These are phyloP conservation scores for Geosmithia flava DNA, from an alignment of 2,329 filamentous ascomycete species.

Conservation along the genomic window DNA sequence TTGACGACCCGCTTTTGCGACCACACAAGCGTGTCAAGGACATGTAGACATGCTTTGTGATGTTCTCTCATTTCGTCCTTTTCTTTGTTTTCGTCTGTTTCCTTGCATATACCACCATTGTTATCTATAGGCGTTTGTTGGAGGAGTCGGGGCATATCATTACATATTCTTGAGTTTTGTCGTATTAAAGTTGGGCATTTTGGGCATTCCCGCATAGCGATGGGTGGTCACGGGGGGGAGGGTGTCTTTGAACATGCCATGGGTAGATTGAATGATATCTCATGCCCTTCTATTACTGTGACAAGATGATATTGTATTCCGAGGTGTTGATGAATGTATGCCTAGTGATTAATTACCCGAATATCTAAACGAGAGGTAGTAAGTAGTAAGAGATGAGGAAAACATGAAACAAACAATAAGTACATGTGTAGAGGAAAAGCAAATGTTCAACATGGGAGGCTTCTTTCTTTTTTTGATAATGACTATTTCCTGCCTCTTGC, in stretches of 20 bases:
- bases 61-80: background rate
- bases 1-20: slow-evolving; percentile 59
- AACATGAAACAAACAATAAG: background rate
- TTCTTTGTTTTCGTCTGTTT: background rate
- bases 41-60: background rate
- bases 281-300: background rate
- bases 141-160: background rate
- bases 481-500: background rate
- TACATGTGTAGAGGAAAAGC: background rate
- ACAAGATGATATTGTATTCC: background rate
- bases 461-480: background rate
- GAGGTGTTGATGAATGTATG: background rate
- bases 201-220: background rate
- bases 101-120: background rate
- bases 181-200: background rate
- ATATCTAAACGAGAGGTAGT: background rate
- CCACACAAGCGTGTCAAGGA: slow-evolving; percentile 53
- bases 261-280: background rate
- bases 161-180: no score
- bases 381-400: background rate
- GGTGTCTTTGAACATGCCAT: background rate
- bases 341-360: background rate
- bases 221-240: no score
- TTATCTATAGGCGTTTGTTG: background rate
- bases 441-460: background rate